A percentile compares a stretch with the other conserved stretches of the same genome.
These are phyloP conservation scores for Corinectria fuckeliana DNA, from an alignment of 2,329 filamentous ascomycete species.

Conservation along the genomic window DNA sequence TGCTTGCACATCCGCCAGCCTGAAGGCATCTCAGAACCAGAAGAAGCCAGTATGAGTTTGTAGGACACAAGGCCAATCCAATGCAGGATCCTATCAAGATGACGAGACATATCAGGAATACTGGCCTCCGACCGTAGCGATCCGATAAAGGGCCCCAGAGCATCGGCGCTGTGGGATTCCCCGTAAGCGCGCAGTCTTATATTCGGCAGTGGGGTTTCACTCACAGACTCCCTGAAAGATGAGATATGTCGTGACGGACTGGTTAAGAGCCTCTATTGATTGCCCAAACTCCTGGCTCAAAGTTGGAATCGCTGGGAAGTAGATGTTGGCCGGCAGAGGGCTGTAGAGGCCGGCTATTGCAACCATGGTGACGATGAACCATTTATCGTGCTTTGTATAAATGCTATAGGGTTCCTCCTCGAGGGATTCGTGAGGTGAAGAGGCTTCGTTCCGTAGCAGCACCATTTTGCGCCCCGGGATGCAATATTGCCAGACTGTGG, in stretches of 20 bases:
- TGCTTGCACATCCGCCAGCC: conserved; percentile 44
- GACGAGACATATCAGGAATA: conserved; percentile 40
- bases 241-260: conserved; percentile 43
- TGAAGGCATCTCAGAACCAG: conserved; percentile 42
- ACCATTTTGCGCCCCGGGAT: background rate
- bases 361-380: conserved; percentile 21
- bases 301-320: conserved; percentile 42
- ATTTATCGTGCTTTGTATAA: conserved; percentile 21
- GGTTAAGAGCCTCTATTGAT: conserved; percentile 41
- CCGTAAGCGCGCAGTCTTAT: background rate
- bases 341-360: conserved; percentile 28
- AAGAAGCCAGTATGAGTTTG: conserved; percentile 41
- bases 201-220: background rate
- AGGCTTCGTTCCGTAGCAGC: background rate
- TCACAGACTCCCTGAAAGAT: conserved; percentile 40
- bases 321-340: conserved; percentile 44
- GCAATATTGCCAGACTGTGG: background rate
- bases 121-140: conserved; percentile 40
- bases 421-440: background rate
- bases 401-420: conserved; percentile 15
- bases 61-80: conserved; percentile 42
- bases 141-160: conserved; percentile 46
- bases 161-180: conserved; percentile 37
- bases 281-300: conserved; percentile 37
- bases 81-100: conserved; percentile 42